A percentile compares a stretch with the other conserved stretches of the same genome.
These are phyloP conservation scores for Debaryomyces fabryi DNA, from an alignment of 1,139 yeast species.

Conservation along the genomic window DNA sequence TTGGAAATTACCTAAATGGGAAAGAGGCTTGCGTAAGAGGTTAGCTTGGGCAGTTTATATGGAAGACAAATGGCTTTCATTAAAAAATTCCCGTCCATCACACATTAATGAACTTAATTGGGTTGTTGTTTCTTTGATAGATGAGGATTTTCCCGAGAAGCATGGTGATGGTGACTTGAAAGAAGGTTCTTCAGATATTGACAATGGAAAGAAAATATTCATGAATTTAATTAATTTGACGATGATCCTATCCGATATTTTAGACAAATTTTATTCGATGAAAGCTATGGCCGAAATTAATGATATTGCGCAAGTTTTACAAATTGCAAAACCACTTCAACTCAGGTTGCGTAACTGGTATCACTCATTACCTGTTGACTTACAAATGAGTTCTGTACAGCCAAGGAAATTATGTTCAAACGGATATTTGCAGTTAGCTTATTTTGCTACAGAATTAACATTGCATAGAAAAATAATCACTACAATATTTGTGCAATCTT, in stretches of 20 bases:
- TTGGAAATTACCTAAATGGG: constrained; percentile 95
- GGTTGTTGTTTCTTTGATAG: constrained; percentile 63
- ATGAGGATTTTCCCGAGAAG: constrained; percentile 76
- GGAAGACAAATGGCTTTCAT: constrained; percentile 85
- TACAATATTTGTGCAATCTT: constrained; percentile 49
- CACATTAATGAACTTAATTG: constrained; percentile 71
- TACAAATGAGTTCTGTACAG: constrained; percentile 66
- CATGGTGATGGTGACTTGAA: constrained; percentile 58
- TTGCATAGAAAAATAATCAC: constrained; percentile 80
- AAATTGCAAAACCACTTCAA: constrained; percentile 83
- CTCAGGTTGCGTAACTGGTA: constrained; percentile 81
- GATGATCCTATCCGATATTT: constrained; percentile 69
- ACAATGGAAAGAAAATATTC: constrained; percentile 71
- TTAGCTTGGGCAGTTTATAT: constrained; percentile 92
- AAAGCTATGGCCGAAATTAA: constrained; percentile 58
- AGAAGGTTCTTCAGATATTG: constrained; percentile 70
- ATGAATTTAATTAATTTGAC: constrained; percentile 70
- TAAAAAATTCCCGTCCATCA: constrained; percentile 79
- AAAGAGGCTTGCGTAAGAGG: constrained; percentile 77
- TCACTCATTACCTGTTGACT: constrained; percentile 68
- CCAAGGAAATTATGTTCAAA: constrained; percentile 65
- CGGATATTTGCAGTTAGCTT: constrained; percentile 80
- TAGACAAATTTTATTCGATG: constrained; percentile 71
- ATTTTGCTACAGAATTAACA: constrained; percentile 85
- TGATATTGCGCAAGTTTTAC: constrained; percentile 66